phyloP scores from a whole-genome alignment of 2,329 filamentous ascomycete species.

The Ceratocystis cacaofunesta region DNA sequence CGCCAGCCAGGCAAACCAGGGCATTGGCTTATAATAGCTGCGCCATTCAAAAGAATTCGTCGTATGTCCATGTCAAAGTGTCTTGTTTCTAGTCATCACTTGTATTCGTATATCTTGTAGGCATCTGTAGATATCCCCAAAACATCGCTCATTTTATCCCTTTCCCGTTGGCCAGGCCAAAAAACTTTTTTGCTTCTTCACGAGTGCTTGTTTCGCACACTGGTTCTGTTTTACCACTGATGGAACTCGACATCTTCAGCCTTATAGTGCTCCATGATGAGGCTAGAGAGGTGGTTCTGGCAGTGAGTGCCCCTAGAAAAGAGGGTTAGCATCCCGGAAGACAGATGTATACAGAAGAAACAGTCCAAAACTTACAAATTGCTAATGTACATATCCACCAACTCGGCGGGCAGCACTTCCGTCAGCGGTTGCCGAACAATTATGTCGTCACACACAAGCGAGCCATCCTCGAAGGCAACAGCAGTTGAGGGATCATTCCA shows the following conservation, averaged over 20 bases:
- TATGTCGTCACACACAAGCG: constrained; percentile 55
- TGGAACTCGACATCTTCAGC: constrained; percentile 54
- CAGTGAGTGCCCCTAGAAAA: constrained; percentile 46
- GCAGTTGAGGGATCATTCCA: constrained; percentile 69
- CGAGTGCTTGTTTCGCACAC: neutral
- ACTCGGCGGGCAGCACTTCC: constrained; percentile 65
- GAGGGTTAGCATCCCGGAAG: neutral
- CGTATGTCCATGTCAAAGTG: too few relatives aligned
- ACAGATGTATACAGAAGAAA: constrained; percentile 4
- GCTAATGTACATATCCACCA: constrained; percentile 71
- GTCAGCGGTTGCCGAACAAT: constrained; percentile 66
- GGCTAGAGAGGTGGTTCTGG: constrained; percentile 55
- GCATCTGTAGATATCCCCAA: too few relatives aligned
- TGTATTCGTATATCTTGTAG: too few relatives aligned
- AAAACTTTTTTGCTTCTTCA: neutral
- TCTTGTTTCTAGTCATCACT: too few relatives aligned
- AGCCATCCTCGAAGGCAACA: constrained; percentile 63
- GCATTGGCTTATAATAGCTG: too few relatives aligned
- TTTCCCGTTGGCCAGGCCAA: too few relatives aligned
- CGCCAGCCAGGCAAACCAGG: too few relatives aligned
- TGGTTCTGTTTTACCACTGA: constrained; percentile 23
- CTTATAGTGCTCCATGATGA: constrained; percentile 63
- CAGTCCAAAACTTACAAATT: constrained; percentile 40
- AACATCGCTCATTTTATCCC: too few relatives aligned
- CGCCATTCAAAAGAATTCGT: too few relatives aligned